These are phyloP conservation scores for Annulohypoxylon truncatum DNA, from an alignment of 2,329 filamentous ascomycete species.

Conservation along the genomic window DNA sequence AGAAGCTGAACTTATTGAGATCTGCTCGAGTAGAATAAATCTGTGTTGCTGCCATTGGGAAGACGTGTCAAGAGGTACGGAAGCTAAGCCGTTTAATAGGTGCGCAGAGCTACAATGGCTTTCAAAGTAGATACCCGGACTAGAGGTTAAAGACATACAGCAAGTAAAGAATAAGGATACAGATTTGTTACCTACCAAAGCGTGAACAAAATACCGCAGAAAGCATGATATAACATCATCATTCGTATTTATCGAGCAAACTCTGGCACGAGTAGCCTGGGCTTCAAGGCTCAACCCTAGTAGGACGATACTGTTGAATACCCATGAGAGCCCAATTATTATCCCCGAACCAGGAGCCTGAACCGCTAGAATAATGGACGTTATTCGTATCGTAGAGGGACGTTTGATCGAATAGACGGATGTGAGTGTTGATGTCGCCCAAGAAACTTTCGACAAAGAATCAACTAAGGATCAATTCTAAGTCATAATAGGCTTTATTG, in stretches of 20 bases:
- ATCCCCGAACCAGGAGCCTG: not conserved
- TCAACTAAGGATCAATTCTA: constrained; percentile 32
- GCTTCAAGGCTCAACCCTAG: not conserved
- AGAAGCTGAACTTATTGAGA: not conserved
- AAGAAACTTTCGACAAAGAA: constrained; percentile 39
- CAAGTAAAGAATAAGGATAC: no score
- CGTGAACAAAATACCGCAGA: not conserved
- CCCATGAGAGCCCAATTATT: not conserved
- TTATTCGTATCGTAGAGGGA: not conserved
- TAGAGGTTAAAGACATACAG: no score
- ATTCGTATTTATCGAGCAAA: not conserved
- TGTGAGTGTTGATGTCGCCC: constrained; percentile 33
- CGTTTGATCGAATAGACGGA: constrained; percentile 34
- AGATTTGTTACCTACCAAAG: not conserved
- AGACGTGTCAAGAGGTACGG: no score
- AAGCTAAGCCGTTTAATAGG: not conserved
- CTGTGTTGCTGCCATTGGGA: not conserved
- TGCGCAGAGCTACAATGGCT: not conserved
- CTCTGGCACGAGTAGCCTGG: not conserved
- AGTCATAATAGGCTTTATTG: constrained; percentile 22
- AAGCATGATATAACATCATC: not conserved
- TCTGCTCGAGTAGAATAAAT: not conserved
- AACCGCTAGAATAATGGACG: not conserved
- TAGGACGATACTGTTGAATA: not conserved
- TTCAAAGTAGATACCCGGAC: no score